Evolutionary conservation across 352 stramenopile genomes (phyloP), one percentile per base, ranked within the genome.

Genomic region (Albugo candida): DNA sequence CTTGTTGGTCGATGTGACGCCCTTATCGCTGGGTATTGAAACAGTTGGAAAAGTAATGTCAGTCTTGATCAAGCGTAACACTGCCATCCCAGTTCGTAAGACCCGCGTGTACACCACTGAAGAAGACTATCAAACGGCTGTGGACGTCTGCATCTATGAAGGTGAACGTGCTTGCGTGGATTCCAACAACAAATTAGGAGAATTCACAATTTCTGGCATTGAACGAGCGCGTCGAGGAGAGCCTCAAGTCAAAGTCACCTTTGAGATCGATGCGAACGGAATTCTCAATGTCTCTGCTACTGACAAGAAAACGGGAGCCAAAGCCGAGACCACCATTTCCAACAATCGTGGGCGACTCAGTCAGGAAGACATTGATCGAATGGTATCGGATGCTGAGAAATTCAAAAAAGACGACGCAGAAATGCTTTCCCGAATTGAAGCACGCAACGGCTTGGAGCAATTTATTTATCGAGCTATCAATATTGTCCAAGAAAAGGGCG

Each of bases 131-230:
- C 67, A 95, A 65, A 95, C 84, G 44, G 74, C 64, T 11, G 79
- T 84, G 41, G 71, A 85, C 41, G 83, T 92, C 52, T 81, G 80
- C 48, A 81, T 92, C 34, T 92, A 83, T 63, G 80, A 87, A 63
- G 84, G 84, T 39, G 84, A 95, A 54, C 70, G 83, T 36, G 77
- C 77, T 5, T 81, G 68, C 52, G 81, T 93, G 11, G 78, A 91
- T 52, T 79, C 67, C 43, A 95, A 95, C 77, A 94, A 96, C 66
- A 93, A 94, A 63, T 65, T 96, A 36, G 85, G 83, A 48, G 74
- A 88, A 47, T 96, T 96, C 56, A 85, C 81, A 54, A 93, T 96
- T 52, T 83, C 64, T 2, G 83, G 83, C 49, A 59, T 96, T 13
- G 65, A 94, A 61, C 72, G 76, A 45, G 81, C 78, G 38, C 82